Evolutionary conservation across 2,329 filamentous ascomycete genomes (phyloP).

Genomic region (Dactylellina drechsleri): DNA sequence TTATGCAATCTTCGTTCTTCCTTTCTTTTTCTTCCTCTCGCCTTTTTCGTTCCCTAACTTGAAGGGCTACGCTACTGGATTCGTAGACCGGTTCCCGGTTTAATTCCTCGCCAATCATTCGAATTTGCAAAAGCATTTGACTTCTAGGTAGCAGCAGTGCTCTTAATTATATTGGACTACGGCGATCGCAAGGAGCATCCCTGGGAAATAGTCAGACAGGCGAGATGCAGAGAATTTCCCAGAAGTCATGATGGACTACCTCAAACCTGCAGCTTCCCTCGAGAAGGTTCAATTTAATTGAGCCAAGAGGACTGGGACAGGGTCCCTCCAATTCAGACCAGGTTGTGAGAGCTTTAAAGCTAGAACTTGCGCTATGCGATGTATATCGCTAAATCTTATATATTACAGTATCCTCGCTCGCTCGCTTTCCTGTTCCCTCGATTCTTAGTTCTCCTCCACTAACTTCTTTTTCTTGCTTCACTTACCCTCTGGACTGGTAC

Average conservation of each 20-base stretch:
- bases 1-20: too few species aligned
- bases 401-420: constrained; percentile 29
- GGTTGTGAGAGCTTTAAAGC: constrained; percentile 41
- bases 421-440: constrained; percentile 7
- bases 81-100: constrained; percentile 14
- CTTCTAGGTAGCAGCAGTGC: constrained; percentile 42
- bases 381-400: constrained; percentile 36
- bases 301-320: constrained; percentile 47
- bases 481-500: background rate
- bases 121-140: constrained; percentile 7
- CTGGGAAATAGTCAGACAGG: constrained; percentile 23
- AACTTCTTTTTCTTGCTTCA: background rate
- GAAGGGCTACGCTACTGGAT: constrained; percentile 9
- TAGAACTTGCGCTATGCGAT: constrained; percentile 2
- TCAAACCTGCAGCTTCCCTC: constrained; percentile 45
- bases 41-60: constrained; percentile 1
- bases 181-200: constrained; percentile 55
- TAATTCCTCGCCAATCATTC: constrained; percentile 31
- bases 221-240: constrained; percentile 23
- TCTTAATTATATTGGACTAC: constrained; percentile 47
- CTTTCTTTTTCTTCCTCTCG: constrained; percentile 6
- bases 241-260: constrained; percentile 46
- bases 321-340: constrained; percentile 30
- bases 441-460: background rate
- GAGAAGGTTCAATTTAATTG: constrained; percentile 49